These are phyloP conservation scores for Magnusiomyces tetraspermus DNA, from an alignment of 1,139 yeast species.

Conservation along the genomic window DNA sequence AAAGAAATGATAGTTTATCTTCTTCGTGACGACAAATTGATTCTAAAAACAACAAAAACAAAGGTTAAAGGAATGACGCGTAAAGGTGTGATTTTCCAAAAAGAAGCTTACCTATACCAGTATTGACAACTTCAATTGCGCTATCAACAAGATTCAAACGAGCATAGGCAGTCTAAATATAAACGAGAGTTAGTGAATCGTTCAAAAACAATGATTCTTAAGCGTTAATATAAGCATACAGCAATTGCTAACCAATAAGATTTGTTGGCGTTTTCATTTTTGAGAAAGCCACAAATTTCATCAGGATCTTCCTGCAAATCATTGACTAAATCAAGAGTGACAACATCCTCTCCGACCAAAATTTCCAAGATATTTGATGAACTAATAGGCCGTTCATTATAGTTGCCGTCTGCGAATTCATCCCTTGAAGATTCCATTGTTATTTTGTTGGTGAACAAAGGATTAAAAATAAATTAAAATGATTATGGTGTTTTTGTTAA, in stretches of 20 bases:
- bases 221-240: conserved; percentile 15
- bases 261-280: conserved; percentile 65
- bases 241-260: conserved; percentile 83
- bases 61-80: conserved; percentile 1
- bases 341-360: conserved; percentile 34
- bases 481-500: background rate
- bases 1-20: conserved; percentile 47
- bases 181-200: background rate
- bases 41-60: conserved; percentile 8
- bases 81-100: conserved; percentile 15
- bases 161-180: conserved; percentile 54
- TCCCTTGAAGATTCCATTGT: conserved; percentile 12
- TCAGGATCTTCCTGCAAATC: conserved; percentile 86
- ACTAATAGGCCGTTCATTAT: conserved; percentile 1
- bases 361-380: conserved; percentile 32
- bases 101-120: conserved; percentile 40
- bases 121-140: conserved; percentile 53
- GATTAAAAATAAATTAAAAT: background rate
- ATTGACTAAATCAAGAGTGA: conserved; percentile 39
- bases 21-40: conserved; percentile 34
- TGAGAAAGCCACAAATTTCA: conserved; percentile 67
- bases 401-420: conserved; percentile 1
- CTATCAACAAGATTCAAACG: conserved; percentile 49
- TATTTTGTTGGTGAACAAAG: background rate
- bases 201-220: background rate